phyloP scores from a whole-genome alignment of 768 basidiomycete species.

The Sarcomyxa edulis region DNA sequence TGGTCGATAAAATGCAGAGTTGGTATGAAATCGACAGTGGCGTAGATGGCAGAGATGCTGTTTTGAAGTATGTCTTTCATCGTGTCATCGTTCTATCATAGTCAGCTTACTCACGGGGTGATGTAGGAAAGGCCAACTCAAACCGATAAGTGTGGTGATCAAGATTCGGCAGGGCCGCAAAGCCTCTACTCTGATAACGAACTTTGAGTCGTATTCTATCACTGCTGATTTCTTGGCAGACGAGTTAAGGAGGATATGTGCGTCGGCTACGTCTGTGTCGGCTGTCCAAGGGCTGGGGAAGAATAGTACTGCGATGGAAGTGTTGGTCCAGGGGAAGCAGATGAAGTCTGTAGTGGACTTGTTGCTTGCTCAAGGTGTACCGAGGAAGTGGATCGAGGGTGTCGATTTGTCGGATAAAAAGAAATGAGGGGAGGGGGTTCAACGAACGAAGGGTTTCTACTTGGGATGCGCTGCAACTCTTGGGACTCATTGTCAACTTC shows the following conservation, averaged over 20 bases:
- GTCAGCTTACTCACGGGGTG: no score
- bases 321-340: conserved; percentile 86
- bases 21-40: conserved; percentile 69
- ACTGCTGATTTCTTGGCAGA: conserved; percentile 74
- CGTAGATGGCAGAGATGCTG: conserved; percentile 48
- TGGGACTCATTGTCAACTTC: no score
- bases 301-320: no score
- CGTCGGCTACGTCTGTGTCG: conserved; percentile 72
- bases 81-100: neutral
- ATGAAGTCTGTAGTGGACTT: conserved; percentile 60
- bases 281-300: conserved; percentile 49
- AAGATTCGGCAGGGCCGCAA: conserved; percentile 79
- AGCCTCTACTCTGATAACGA: conserved; percentile 69
- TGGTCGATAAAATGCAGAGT: conserved; percentile 65
- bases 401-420: conserved; percentile 46
- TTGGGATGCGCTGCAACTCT: no score
- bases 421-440: no score
- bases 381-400: conserved; percentile 75
- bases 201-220: conserved; percentile 71
- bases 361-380: conserved; percentile 64
- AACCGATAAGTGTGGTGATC: conserved; percentile 61
- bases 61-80: conserved; percentile 50
- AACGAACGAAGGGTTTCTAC: no score
- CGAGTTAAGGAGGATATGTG: conserved; percentile 71
- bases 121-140: conserved; percentile 69